Conservation (phyloP, 768 basidiomycete species). For the Dacryopinax primogenitus region DNA sequence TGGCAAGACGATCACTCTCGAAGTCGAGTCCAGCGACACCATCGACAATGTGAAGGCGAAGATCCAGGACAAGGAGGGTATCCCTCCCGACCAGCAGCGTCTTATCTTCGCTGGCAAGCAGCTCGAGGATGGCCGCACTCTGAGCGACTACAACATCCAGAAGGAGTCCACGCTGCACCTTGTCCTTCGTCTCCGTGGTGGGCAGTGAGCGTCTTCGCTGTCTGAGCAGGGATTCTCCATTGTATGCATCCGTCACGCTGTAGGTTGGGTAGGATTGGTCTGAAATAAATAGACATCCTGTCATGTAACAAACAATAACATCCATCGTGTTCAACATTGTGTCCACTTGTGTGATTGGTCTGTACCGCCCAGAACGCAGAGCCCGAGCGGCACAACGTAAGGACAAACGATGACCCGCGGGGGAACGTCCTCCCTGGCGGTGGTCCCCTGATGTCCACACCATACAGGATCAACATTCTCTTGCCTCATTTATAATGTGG, state of each 20-base stretch:
- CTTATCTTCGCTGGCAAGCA: constrained; percentile 40
- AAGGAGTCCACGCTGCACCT: constrained; percentile 51
- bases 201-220: constrained; percentile 24
- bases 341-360: too few species aligned
- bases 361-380: too few species aligned
- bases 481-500: too few species aligned
- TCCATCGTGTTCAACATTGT: too few species aligned
- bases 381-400: not conserved
- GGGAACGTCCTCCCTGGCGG: not conserved
- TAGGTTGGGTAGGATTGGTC: constrained; percentile 5
- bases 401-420: not conserved
- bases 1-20: constrained; percentile 84
- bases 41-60: constrained; percentile 69
- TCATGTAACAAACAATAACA: not conserved
- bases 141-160: constrained; percentile 44
- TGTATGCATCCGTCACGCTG: not conserved
- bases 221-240: not conserved
- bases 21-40: constrained; percentile 86
- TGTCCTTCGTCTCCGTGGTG: constrained; percentile 57
- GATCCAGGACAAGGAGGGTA: constrained; percentile 42
- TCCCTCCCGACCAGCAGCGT: constrained; percentile 38
- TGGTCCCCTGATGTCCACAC: too few species aligned
- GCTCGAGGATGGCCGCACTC: constrained; percentile 38
- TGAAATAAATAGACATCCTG: constrained; percentile 6
- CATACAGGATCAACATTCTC: too few species aligned